phyloP scores from a whole-genome alignment of 2,329 filamentous ascomycete genomes.

The Phoma sp. region DNA sequence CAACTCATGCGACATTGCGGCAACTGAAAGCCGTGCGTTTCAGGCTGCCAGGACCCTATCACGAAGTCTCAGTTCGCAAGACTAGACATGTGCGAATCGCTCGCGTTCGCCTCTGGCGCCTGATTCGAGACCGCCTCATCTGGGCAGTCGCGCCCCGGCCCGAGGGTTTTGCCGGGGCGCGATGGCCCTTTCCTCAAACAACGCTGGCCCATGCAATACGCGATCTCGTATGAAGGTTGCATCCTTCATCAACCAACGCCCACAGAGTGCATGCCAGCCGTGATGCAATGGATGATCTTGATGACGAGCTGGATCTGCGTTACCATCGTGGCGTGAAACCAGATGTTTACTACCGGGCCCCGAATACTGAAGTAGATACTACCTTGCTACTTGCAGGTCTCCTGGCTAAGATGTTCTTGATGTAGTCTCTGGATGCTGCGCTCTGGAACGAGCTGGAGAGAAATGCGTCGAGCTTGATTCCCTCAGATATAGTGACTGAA shows the following conservation, averaged over 20 bases:
- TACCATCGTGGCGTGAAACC: constrained; percentile 36
- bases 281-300: constrained; percentile 36
- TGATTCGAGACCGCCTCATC: not conserved
- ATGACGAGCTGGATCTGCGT: constrained; percentile 41
- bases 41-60: not conserved
- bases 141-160: too few relatives aligned
- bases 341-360: constrained; percentile 43
- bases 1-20: constrained; percentile 8
- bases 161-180: too few relatives aligned
- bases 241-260: constrained; percentile 8
- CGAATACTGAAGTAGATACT: constrained; percentile 31
- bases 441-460: constrained; percentile 39
- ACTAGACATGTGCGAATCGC: not conserved
- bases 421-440: constrained; percentile 37
- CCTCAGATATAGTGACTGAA: constrained; percentile 39
- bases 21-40: constrained; percentile 3
- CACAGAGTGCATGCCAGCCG: constrained; percentile 1
- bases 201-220: constrained; percentile 2
- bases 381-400: constrained; percentile 10
- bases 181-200: constrained; percentile 6
- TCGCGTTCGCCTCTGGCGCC: not conserved
- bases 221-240: constrained; percentile 5
- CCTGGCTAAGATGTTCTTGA: constrained; percentile 22
- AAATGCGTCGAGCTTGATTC: constrained; percentile 36
- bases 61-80: not conserved